Evolutionary conservation across 1,284 basidiomycete genomes (phyloP), one percentile per base, ranked within the genome.

Genomic region (Ustilago crameri): DNA sequence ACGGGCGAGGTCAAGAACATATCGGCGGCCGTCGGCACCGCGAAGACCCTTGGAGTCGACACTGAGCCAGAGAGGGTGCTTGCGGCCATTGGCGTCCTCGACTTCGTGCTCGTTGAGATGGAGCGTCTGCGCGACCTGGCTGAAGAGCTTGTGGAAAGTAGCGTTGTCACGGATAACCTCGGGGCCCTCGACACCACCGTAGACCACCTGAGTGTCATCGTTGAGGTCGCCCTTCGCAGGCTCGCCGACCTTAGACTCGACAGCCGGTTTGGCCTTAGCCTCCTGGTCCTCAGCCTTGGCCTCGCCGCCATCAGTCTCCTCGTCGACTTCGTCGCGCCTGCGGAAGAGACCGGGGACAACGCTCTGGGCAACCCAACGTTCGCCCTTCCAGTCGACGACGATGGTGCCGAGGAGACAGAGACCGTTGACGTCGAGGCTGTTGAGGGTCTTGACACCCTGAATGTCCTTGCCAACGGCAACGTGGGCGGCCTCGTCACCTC

Each of bases 211-310:
- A 22, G 77, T 87, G 47, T 85, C 84, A 30, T 83, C 65, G 47
- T 80, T 74, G 44, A 80, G 75, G 66, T 80, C 75, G 34, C 75
- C 72, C 61, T 80, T 78, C 50, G 86, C 79, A 49, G 90, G 90
- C 85, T 91, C 89, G 57, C 90, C 90, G 70, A 91, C 90, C 86
- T 90, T 90, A 91, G 90, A 77, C 90, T 87, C 86, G 91, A 90
- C 18, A 14, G 68, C 69, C 58, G 68, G 72, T 34, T 66, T 64
- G 48, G 43, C 49, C 30, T 51, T 32, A 5, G 51, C 57, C 47
- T 67, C 55, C 37, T 70, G 58, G 22, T 61, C 58, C 12, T 57
- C 67, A 9, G 58, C 59, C 23, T 59, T 71, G 17, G 73, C 61
- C 30, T 75, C 71, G 38, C 62, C 74, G 9, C 59, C 73, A 24